Conservation (phyloP, 2,329 filamentous ascomycete genomes). For the Thermoascus crustaceus region DNA sequence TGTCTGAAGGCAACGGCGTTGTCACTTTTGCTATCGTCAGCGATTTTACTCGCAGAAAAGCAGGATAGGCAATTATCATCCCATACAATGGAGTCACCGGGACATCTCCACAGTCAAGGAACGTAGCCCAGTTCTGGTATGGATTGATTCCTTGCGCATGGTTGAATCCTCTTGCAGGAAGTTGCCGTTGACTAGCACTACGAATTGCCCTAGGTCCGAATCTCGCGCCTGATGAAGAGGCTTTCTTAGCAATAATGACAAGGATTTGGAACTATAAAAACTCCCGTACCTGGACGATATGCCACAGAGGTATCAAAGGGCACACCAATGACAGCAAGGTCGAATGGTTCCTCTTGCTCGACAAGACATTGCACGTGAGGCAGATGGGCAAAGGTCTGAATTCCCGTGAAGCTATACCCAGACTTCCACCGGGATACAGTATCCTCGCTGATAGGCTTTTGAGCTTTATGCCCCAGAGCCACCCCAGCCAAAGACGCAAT, state of each 20-base stretch:
- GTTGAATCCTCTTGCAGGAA: neutral
- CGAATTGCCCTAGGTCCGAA: constrained; percentile 5
- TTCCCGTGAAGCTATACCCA: neutral
- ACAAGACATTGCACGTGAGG: neutral
- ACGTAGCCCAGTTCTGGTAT: neutral
- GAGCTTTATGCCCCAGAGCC: neutral
- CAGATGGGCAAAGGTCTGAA: neutral
- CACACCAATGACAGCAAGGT: neutral
- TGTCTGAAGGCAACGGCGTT: neutral
- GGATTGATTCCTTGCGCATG: neutral
- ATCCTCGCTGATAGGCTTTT: neutral
- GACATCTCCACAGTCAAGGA: neutral
- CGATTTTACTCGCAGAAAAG: neutral
- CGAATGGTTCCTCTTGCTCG: neutral
- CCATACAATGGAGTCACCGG: neutral
- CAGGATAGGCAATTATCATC: neutral
- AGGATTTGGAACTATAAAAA: too few relatives aligned
- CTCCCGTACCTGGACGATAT: neutral
- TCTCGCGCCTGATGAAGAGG: too few relatives aligned
- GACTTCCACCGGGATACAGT: neutral
- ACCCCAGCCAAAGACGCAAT: neutral
- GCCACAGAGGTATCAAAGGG: neutral
- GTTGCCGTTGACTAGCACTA: neutral
- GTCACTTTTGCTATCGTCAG: neutral
- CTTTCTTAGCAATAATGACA: too few relatives aligned